These are phyloP conservation scores for Penicillium goetzii DNA, from an alignment of 495 filamentous ascomycete genomes.

Conservation along the genomic window DNA sequence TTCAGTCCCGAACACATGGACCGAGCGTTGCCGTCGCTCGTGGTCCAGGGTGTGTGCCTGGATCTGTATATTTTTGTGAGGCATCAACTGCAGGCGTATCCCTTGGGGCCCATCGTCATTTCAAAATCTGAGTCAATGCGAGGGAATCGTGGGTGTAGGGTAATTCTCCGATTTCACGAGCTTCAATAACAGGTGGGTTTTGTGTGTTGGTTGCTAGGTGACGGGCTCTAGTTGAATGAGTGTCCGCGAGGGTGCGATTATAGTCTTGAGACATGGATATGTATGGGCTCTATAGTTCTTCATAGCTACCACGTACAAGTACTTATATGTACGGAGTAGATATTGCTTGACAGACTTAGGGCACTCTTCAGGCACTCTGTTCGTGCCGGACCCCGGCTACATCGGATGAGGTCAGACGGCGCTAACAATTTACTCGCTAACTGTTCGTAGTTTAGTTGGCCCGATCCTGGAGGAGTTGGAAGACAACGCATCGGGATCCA, in stretches of 20 bases:
- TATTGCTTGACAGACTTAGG: background rate
- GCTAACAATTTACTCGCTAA: conserved; percentile 3
- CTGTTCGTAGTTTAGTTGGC: background rate
- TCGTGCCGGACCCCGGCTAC: background rate
- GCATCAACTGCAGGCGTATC: conserved; percentile 22
- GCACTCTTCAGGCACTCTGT: background rate
- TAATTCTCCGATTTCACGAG: conserved; percentile 33
- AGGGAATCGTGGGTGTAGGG: conserved; percentile 26
- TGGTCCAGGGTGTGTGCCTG: background rate
- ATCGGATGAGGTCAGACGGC: conserved; percentile 2
- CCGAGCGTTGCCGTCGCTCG: conserved; percentile 23
- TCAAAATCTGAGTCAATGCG: conserved; percentile 27
- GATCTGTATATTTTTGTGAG: conserved; percentile 15
- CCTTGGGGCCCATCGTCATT: conserved; percentile 26
- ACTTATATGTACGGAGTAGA: no score
- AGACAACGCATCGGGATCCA: conserved; percentile 7
- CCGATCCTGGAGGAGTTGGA: background rate
- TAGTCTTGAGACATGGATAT: conserved; percentile 1
- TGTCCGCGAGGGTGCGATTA: conserved; percentile 11
- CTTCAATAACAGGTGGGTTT: conserved; percentile 14
- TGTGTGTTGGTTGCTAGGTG: background rate
- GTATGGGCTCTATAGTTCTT: background rate
- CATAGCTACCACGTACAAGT: no score
- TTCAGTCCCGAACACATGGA: conserved; percentile 28
- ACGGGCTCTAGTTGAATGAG: conserved; percentile 5